These are phyloP conservation scores for Syzygium grande DNA, from an alignment of 345 rosid genomes.

Conservation along the genomic window DNA sequence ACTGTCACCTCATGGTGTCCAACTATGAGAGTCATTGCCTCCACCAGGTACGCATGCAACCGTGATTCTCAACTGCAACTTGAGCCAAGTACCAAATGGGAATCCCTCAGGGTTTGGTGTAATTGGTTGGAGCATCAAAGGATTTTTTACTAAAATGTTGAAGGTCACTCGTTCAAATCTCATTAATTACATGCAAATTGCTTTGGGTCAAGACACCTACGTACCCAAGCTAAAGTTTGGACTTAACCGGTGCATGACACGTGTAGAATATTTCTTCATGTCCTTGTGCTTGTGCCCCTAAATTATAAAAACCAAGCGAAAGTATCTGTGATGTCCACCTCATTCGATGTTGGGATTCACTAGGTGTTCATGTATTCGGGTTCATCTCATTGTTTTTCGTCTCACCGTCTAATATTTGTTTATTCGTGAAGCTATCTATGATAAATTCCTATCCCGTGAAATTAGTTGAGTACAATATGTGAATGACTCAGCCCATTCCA, in stretches of 20 bases:
- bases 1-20: neutral
- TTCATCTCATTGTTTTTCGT: neutral
- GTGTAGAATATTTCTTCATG: neutral
- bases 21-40: neutral
- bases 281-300: neutral
- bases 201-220: neutral
- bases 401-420: neutral
- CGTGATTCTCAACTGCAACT: neutral
- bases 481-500: neutral
- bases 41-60: neutral
- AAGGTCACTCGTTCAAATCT: neutral
- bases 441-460: neutral
- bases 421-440: neutral
- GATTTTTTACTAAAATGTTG: neutral
- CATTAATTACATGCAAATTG: neutral
- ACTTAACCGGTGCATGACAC: neutral
- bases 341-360: neutral
- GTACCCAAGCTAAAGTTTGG: neutral
- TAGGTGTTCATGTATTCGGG: neutral
- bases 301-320: neutral
- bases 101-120: neutral
- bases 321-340: neutral
- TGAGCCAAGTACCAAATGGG: neutral
- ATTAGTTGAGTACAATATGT: neutral
- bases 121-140: neutral